Base-by-base conservation (phyloP, 176 grass and related monocot genomes). In the Phoenix roebelenii region DNA sequence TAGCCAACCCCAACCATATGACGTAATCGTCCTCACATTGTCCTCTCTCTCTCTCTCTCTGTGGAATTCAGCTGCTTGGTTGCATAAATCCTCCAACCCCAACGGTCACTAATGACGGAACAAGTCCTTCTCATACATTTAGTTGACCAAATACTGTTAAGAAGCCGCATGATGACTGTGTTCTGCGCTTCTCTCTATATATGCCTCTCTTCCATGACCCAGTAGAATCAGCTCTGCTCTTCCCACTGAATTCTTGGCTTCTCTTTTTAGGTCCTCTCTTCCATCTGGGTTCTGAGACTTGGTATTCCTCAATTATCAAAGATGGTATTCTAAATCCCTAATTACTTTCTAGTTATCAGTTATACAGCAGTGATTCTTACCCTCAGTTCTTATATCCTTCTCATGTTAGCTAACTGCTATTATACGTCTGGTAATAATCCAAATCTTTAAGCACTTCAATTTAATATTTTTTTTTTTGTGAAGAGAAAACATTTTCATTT, bases 1-100 rank as follows among this genome's bases (percentile, higher is more conserved):
- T 68, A 5, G 12, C 66, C 66, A 57, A 68, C 66, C 28, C 53
- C 53, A 39, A 68, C 25, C 12, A 39, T 4, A 18, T 5, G 23
- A 30, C n/a, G 20, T 20, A 20, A 20, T 20, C 9, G 9, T 44
- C 10, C 5, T 44, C 9, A 14, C 3, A 32, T 5, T 30, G 28
- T 30, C 28, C 29, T 4, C 29, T 5, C 35, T 44, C 35, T 44
- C 35, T 39, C 35, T 44, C 35, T 44, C 35, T 44, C 35, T 44
- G 1, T 20, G 20, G 20, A 20, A 14, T 3, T 44, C 35, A 14
- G 2, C 35, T 44, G 2, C 35, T 44, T 44, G 35, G 63, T 16
- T 28, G 3, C 5, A 4, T 4, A 5, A 0, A 35, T 30, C 25
- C 26, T 22, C 26, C 65, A 55, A 56, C 65, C 25, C 50, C 51